Evolutionary conservation across 192 early-diverging fungal genomes (phyloP).

Genomic region (Backusella tuberculispora): DNA sequence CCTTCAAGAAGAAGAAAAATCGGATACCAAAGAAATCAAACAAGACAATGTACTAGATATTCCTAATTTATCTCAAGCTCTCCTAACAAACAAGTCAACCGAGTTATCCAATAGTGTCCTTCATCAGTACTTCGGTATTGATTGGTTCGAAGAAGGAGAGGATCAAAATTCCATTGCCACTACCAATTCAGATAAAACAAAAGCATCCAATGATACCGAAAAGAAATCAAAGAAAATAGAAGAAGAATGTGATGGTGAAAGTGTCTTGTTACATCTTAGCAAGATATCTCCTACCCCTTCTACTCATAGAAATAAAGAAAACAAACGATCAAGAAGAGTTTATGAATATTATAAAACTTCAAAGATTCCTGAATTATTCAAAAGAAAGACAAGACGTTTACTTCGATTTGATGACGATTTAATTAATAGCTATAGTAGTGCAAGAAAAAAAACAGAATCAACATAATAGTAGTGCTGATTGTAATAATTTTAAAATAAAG

Average conservation of each 20-base stretch:
- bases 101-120: conserved; percentile 38
- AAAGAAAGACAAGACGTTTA: neutral
- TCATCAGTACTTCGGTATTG: conserved; percentile 37
- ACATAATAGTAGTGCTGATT: no score
- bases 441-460: no score
- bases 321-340: neutral
- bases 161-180: neutral
- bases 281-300: neutral
- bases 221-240: neutral
- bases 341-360: neutral
- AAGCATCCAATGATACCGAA: neutral
- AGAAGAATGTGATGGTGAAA: neutral
- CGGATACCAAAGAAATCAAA: neutral
- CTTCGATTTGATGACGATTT: neutral
- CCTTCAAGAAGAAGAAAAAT: neutral
- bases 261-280: neutral
- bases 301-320: neutral
- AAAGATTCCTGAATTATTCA: neutral
- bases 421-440: neutral
- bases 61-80: neutral
- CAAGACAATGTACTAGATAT: conserved; percentile 11
- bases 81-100: conserved; percentile 17
- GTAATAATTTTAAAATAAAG: no score
- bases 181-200: neutral
- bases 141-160: conserved; percentile 52